Conservation (phyloP, 768 basidiomycete genomes). For the Boletus rex-veris region DNA sequence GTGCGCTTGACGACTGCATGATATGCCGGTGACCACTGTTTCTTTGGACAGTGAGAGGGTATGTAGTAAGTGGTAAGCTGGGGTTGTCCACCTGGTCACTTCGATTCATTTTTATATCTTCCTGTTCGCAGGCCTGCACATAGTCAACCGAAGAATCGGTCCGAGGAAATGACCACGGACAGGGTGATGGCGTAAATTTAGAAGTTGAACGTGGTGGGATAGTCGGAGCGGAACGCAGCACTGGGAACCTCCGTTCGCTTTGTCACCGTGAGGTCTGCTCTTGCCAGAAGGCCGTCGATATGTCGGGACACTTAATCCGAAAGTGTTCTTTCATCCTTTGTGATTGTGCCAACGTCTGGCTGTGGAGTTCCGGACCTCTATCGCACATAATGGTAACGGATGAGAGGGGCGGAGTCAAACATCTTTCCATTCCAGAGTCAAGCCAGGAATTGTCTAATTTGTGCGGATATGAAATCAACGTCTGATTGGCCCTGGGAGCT, state of each 20-base stretch:
- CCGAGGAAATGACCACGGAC: background rate
- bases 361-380: background rate
- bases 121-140: background rate
- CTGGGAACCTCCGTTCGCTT: too few relatives aligned
- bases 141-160: background rate
- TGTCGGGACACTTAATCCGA: too few relatives aligned
- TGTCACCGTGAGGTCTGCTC: too few relatives aligned
- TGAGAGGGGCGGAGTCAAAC: background rate
- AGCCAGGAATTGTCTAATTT: slow-evolving; percentile 13
- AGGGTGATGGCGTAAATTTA: too few relatives aligned
- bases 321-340: too few relatives aligned
- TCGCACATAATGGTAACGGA: background rate
- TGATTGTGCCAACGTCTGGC: background rate
- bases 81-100: background rate
- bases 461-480: slow-evolving; percentile 5
- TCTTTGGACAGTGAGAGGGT: too few relatives aligned
- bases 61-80: background rate
- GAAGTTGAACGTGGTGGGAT: too few relatives aligned
- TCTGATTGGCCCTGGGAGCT: slow-evolving; percentile 5
- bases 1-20: slow-evolving; percentile 14
- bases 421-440: background rate
- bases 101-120: slow-evolving; percentile 5
- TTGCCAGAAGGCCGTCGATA: too few relatives aligned
- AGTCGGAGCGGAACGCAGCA: too few relatives aligned
- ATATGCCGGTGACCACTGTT: background rate